Evolutionary conservation across 2,329 filamentous ascomycete species (phyloP), one percentile per base, ranked within the genome.

Genomic region (Verticillium nubilum): DNA sequence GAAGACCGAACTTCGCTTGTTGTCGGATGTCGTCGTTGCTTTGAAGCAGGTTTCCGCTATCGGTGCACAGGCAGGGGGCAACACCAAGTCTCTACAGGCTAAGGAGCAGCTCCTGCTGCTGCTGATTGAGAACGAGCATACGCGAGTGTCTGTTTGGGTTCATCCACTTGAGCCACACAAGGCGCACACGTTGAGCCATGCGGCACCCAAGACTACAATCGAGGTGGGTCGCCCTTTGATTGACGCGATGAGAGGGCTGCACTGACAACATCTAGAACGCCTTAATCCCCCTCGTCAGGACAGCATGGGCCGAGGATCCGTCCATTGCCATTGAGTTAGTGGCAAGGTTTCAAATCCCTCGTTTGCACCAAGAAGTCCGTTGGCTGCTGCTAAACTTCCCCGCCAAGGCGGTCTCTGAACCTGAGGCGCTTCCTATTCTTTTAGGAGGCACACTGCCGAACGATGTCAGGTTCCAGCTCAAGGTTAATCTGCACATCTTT

Each of bases 241-340:
- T 33, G 10, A 12, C 2, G 15, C 12, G 19, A 19, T 17, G 4
- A 55, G 13, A 55, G 2, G 19, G 19, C 3, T 17, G 52, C 56
- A 15, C 53, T 55, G n/a, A 58, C 13, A 13, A n/a, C 17, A 33
- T 56, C 63, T 26, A 86, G 83, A 74, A 80, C 63, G 78, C 81
- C 15, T 73, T 91, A 19, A 71, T 83, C 26, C 81, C 85, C 3
- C 80, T 96, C 35, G 77, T 97, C 27, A 86, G 86, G 53, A 90
- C 91, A 12, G 96, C 95, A 17, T 99, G 95, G 95, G 77, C 81
- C 27, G 92, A 97, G 71, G 88, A 87, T 67, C 89, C 95, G 10
- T 86, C 89, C 7, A 81, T 99, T 65, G 94, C 94, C n/a, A 85
- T 99, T 26, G 90, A 97, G 69, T 80, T 99, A 54, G 82, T 85